phyloP scores from a whole-genome alignment of 2,329 filamentous ascomycete species.

The Colletotrichum costaricense region DNA sequence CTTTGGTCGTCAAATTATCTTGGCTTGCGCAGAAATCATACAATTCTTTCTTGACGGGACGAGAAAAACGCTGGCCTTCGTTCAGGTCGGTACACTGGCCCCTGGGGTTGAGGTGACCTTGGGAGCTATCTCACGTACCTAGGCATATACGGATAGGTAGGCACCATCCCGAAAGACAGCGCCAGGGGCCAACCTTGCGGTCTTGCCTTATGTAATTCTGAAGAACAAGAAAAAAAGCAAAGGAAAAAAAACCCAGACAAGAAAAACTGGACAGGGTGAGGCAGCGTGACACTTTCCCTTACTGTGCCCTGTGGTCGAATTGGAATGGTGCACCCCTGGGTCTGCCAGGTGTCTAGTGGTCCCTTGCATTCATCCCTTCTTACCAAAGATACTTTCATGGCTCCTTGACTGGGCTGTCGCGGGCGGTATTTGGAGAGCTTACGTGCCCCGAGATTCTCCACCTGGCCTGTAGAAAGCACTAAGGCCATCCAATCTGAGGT shows the following conservation, averaged over 20 bases:
- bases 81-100: not conserved
- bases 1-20: not conserved
- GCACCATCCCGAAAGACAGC: too few species aligned
- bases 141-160: too few species aligned
- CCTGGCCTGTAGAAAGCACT: slow-evolving; percentile 3
- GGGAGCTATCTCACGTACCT: too few species aligned
- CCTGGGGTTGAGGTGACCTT: not conserved
- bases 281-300: too few species aligned
- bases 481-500: slow-evolving; percentile 18
- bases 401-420: not conserved
- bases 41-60: not conserved
- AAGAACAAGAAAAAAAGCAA: too few species aligned
- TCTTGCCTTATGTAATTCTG: too few species aligned
- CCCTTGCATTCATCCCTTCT: slow-evolving; percentile 11
- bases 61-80: not conserved
- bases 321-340: not conserved
- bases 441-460: slow-evolving; percentile 7
- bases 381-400: not conserved
- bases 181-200: too few species aligned
- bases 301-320: not conserved
- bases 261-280: too few species aligned
- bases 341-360: not conserved
- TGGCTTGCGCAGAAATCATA: not conserved
- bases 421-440: not conserved
- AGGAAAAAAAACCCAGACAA: too few species aligned